Conservation (phyloP, 495 filamentous ascomycete genomes). For the Hypoxylon fuscum region DNA sequence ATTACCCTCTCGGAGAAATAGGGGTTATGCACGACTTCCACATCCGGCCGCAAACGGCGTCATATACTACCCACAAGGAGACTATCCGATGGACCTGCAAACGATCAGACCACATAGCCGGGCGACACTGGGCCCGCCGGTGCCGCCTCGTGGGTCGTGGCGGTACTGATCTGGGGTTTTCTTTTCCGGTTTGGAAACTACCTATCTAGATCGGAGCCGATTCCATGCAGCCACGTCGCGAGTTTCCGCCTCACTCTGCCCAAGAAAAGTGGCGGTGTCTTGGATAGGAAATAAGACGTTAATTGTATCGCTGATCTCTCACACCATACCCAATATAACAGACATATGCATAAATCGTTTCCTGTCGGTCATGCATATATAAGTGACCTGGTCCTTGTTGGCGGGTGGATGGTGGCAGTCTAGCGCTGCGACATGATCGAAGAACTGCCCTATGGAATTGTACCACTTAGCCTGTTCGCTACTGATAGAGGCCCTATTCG, state of each 20-base stretch:
- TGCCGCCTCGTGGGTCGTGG: slow-evolving; percentile 25
- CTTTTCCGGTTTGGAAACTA: slow-evolving; percentile 15
- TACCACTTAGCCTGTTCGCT: slow-evolving; percentile 27
- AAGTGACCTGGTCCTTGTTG: slow-evolving; percentile 1
- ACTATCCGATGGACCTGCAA: slow-evolving; percentile 28
- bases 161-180: slow-evolving; percentile 8
- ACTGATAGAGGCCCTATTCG: slow-evolving; percentile 24
- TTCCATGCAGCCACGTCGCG: slow-evolving; percentile 34
- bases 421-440: slow-evolving; percentile 27
- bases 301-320: slow-evolving; percentile 21
- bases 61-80: slow-evolving; percentile 31
- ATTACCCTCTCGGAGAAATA: slow-evolving; percentile 21
- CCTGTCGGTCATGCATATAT: slow-evolving; percentile 32
- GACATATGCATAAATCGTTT: slow-evolving; percentile 33
- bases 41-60: slow-evolving; percentile 37
- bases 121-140: slow-evolving; percentile 29
- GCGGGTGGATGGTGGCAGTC: slow-evolving; percentile 12
- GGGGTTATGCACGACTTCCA: slow-evolving; percentile 24
- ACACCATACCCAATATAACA: slow-evolving; percentile 22
- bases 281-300: not conserved
- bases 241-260: slow-evolving; percentile 29
- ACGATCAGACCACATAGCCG: slow-evolving; percentile 33
- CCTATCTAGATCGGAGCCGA: slow-evolving; percentile 35
- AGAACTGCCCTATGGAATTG: slow-evolving; percentile 27
- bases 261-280: slow-evolving; percentile 10